Evolutionary conservation across 305 asterid species (phyloP), one percentile per base, ranked within the genome.

Genomic region (Petunia hybrid): DNA sequence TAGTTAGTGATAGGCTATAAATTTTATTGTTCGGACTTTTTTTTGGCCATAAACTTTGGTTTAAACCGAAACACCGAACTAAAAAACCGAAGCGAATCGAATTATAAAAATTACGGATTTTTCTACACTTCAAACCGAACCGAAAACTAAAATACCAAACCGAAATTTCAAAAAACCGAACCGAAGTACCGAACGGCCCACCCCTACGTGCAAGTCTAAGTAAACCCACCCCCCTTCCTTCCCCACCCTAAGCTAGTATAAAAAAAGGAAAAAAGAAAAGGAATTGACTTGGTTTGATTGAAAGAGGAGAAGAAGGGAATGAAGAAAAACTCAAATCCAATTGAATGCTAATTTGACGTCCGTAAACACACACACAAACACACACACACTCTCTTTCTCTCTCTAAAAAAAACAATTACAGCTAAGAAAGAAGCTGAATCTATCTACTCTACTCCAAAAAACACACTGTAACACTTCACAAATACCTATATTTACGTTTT

Each of bases 341-440:
- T 88, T 79, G 81, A 87, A 88, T 85, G 60, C 81, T 55, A 60
- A 10, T 87, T 90, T 88, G 90, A 88, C 91, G 91, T 90, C 93
- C 92, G 91, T 86, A 64, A 84, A 82, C 84, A 84, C 68, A 1
- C 77, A 35, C 79, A 65, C 63, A 61, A 67, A 57, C 67, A 51
- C 66, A 31, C 66, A 31, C 84, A 74, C 65, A 78, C 69, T 75
- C 87, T 67, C 75, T 59, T 40, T 59, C 70, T 59, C 80, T 42
- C 69, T 76, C 80, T 9, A 73, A 74, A n/a, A 57, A 56, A 39
- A 41, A 1, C 31, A 22, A 22, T 22, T 10, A 75, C 80, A 76
- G 80, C 80, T 31, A 31, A 69, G 64, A 59, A 59, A 22, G 76
- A 69, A 69, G 48, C 68, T 42, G 53, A 55, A 41, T 59, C 79